Conservation (phyloP, 2,329 filamentous ascomycete species). For the Colletotrichum sidae region DNA sequence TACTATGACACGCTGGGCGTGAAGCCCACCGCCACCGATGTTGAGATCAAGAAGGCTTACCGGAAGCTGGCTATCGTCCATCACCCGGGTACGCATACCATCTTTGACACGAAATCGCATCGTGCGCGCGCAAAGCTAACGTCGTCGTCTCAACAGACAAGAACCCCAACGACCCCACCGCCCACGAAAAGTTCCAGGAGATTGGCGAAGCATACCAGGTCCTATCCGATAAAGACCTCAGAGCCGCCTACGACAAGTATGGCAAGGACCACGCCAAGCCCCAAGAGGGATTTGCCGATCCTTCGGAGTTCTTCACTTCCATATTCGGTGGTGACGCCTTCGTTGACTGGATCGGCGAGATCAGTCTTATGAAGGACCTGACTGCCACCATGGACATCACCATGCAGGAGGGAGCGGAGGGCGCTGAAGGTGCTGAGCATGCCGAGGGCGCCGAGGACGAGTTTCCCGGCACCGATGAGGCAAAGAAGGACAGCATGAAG, state of each 20-base stretch:
- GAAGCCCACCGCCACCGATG: constrained; percentile 83
- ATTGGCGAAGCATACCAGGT: constrained; percentile 83
- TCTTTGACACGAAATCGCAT: neutral
- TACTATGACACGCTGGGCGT: constrained; percentile 93
- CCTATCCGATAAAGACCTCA: constrained; percentile 86
- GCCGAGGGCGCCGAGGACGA: constrained; percentile 61
- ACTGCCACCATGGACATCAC: constrained; percentile 99
- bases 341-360: constrained; percentile 96
- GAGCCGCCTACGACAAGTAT: constrained; percentile 95
- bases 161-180: constrained; percentile 95
- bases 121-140: constrained; percentile 8
- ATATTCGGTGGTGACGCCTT: constrained; percentile 99
- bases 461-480: constrained; percentile 68
- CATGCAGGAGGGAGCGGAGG: constrained; percentile 82
- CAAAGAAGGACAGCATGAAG: constrained; percentile 67
- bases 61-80: constrained; percentile 94
- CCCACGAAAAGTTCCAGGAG: constrained; percentile 92
- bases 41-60: constrained; percentile 98
- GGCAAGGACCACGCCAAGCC: constrained; percentile 96
- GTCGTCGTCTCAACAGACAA: constrained; percentile 73
- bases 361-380: constrained; percentile 97
- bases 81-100: constrained; percentile 75
- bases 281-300: constrained; percentile 92
- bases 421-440: constrained; percentile 66
- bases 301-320: constrained; percentile 96